Conservation (phyloP, 768 basidiomycete genomes). For the Lyophyllum semitale region DNA sequence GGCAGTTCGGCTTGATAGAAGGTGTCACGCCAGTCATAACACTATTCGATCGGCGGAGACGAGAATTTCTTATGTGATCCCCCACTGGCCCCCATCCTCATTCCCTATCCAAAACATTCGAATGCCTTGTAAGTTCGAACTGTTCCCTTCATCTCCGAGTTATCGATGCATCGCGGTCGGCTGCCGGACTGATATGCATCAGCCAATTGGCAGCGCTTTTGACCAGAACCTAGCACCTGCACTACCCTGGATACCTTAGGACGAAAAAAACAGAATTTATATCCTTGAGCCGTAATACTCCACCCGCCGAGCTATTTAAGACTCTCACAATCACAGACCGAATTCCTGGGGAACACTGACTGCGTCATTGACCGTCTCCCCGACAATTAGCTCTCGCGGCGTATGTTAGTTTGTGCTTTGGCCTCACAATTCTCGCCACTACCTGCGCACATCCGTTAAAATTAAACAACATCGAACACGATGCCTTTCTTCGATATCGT, state of each 20-base stretch:
- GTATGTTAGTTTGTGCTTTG: constrained; percentile 17
- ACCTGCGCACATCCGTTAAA: constrained; percentile 3
- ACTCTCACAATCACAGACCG: not conserved
- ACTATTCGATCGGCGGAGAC: too few relatives aligned
- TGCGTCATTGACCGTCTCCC: constrained; percentile 21
- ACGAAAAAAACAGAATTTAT: not conserved
- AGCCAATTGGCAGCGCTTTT: too few relatives aligned
- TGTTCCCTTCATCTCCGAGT: too few relatives aligned
- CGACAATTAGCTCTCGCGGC: constrained; percentile 16
- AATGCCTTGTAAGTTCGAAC: too few relatives aligned
- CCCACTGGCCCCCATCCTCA: too few relatives aligned
- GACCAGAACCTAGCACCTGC: constrained; percentile 15
- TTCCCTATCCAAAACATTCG: too few relatives aligned
- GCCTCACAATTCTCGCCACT: constrained; percentile 18
- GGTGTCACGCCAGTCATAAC: too few relatives aligned
- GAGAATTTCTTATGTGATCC: too few relatives aligned
- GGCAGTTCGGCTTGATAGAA: too few relatives aligned
- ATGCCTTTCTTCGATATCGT: not conserved
- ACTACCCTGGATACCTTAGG: not conserved
- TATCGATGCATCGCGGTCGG: too few relatives aligned
- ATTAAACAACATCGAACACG: not conserved
- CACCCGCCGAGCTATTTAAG: not conserved
- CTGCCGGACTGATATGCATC: too few relatives aligned
- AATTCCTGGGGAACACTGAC: constrained; percentile 20
- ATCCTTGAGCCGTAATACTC: too few relatives aligned